phyloP scores from a whole-genome alignment of 495 filamentous ascomycete genomes.

The Cladorrhinum samala region DNA sequence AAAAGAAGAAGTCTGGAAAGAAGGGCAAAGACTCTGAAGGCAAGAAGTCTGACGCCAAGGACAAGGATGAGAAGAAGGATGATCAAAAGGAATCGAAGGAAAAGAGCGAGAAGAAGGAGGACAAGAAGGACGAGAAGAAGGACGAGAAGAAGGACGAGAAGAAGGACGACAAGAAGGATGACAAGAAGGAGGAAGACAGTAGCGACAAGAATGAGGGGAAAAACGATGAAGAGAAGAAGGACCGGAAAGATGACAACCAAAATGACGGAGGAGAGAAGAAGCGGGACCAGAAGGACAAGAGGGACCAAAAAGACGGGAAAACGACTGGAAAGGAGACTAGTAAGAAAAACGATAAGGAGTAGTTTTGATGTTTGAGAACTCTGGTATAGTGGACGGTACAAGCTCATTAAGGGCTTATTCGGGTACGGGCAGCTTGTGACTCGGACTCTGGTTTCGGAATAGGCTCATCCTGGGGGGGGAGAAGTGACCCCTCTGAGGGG shows the following conservation, averaged over 20 bases:
- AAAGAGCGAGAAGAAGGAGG: background rate
- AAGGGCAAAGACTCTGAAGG: slow-evolving; percentile 7
- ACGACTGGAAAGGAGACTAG: background rate
- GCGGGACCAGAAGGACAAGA: background rate
- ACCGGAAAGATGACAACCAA: background rate
- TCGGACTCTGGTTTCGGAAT: too few relatives aligned
- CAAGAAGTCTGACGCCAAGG: background rate
- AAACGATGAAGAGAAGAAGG: background rate
- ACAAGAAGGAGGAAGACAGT: slow-evolving; percentile 5
- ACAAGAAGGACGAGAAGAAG: background rate
- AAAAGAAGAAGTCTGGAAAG: too few relatives aligned
- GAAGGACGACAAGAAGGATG: slow-evolving; percentile 1
- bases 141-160: slow-evolving; percentile 2
- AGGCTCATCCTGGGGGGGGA: too few relatives aligned
- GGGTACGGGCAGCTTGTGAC: too few relatives aligned
- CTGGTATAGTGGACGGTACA: too few relatives aligned
- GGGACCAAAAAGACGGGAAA: background rate
- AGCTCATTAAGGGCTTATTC: too few relatives aligned
- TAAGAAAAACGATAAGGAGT: background rate
- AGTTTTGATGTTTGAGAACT: too few relatives aligned
- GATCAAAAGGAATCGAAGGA: background rate
- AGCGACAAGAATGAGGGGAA: background rate
- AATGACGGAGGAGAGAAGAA: background rate
- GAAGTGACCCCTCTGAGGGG: too few relatives aligned
- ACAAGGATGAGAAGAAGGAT: slow-evolving; percentile 2